phyloP scores from a whole-genome alignment of 805 yeast genomes.

The Brettanomyces naardenensis region DNA sequence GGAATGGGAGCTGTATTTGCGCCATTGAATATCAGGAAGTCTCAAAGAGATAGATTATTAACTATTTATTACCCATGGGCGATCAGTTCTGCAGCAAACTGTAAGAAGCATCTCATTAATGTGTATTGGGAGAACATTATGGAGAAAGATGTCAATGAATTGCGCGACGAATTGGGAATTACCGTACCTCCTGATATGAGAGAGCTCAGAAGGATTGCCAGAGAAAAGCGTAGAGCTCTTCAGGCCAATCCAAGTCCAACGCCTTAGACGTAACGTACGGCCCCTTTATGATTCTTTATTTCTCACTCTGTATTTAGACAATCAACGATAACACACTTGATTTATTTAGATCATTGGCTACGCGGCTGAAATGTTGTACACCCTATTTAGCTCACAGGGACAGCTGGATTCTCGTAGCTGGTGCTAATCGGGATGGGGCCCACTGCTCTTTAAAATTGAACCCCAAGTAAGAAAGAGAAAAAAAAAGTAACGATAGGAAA shows the following conservation, averaged over 20 bases:
- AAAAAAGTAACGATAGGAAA: too few relatives aligned
- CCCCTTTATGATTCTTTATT: neutral
- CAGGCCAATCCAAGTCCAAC: too few relatives aligned
- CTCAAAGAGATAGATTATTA: constrained; percentile 56
- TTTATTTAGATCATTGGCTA: too few relatives aligned
- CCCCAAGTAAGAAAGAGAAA: too few relatives aligned
- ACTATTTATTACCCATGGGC: constrained; percentile 88
- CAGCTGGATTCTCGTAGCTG: too few relatives aligned
- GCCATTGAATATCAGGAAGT: constrained; percentile 59
- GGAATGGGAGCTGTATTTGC: constrained; percentile 89
- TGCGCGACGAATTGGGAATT: constrained; percentile 66
- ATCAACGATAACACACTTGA: too few relatives aligned
- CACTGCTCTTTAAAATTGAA: too few relatives aligned
- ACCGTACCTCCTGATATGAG: constrained; percentile 77
- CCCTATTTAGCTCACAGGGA: too few relatives aligned
- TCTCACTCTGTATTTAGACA: neutral
- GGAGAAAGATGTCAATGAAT: constrained; percentile 61
- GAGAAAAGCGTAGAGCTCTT: constrained; percentile 10
- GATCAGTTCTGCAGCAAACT: constrained; percentile 55
- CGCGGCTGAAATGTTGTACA: too few relatives aligned
- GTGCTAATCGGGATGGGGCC: too few relatives aligned
- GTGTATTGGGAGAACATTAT: constrained; percentile 88
- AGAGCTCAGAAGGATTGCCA: constrained; percentile 40
- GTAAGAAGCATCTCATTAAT: constrained; percentile 65
- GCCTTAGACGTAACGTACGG: neutral